These are phyloP conservation scores for Cubamyces sp. DNA, from an alignment of 768 basidiomycete genomes.

Conservation along the genomic window DNA sequence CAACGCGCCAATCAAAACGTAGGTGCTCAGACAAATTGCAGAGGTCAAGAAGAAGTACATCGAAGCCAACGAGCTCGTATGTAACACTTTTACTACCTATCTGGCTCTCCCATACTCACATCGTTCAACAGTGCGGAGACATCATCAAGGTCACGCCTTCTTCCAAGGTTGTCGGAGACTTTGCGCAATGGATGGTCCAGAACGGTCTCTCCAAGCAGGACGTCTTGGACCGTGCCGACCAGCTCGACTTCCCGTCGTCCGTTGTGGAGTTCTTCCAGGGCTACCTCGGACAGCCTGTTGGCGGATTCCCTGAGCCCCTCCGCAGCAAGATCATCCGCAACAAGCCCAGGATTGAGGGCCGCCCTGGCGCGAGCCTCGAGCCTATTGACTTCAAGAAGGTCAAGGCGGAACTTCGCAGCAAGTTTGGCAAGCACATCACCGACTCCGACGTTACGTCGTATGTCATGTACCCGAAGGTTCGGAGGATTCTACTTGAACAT, in stretches of 20 bases:
- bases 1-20: neutral
- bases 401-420: slow-evolving; percentile 89
- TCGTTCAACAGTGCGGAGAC: slow-evolving; percentile 76
- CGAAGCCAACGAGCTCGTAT: slow-evolving; percentile 92
- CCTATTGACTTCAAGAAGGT: slow-evolving; percentile 96
- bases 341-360: slow-evolving; percentile 90
- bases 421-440: slow-evolving; percentile 94
- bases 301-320: slow-evolving; percentile 98
- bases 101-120: slow-evolving; percentile 1
- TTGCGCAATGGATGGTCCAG: slow-evolving; percentile 99
- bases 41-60: slow-evolving; percentile 99
- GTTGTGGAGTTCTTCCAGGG: slow-evolving; percentile 99
- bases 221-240: slow-evolving; percentile 83
- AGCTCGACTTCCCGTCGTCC: slow-evolving; percentile 96
- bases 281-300: slow-evolving; percentile 96
- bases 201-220: slow-evolving; percentile 88
- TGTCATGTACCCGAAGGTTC: slow-evolving; percentile 98
- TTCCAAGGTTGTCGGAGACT: slow-evolving; percentile 98
- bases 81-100: slow-evolving; percentile 32
- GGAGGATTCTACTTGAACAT: neutral
- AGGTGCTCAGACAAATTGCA: slow-evolving; percentile 33
- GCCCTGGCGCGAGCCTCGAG: slow-evolving; percentile 86
- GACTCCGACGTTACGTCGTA: slow-evolving; percentile 93
- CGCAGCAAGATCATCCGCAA: slow-evolving; percentile 90
- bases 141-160: slow-evolving; percentile 99